phyloP scores from a whole-genome alignment of 1,139 yeast genomes.

The Kodamaea sp. region DNA sequence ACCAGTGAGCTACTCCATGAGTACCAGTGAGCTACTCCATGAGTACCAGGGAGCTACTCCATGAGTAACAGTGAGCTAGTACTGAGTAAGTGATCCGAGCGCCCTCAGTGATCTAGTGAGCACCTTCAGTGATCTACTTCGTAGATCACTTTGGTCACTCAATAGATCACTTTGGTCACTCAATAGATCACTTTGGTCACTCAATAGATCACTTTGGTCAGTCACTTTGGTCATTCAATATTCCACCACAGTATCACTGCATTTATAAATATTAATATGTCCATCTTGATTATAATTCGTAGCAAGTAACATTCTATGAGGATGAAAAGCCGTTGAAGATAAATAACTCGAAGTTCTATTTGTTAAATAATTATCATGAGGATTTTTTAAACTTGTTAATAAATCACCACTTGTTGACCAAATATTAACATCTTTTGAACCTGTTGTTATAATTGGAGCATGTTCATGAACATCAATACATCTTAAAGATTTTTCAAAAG shows the following conservation, averaged over 20 bases:
- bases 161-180: too few relatives aligned
- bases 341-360: slow-evolving; percentile 52
- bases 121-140: too few relatives aligned
- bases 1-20: too few relatives aligned
- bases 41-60: too few relatives aligned
- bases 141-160: too few relatives aligned
- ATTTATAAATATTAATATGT: slow-evolving; percentile 59
- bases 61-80: too few relatives aligned
- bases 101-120: too few relatives aligned
- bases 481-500: slow-evolving; percentile 62
- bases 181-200: too few relatives aligned
- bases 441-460: slow-evolving; percentile 89
- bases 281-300: slow-evolving; percentile 80
- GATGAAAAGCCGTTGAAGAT: slow-evolving; percentile 75
- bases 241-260: slow-evolving; percentile 40
- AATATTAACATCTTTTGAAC: slow-evolving; percentile 73
- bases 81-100: too few relatives aligned
- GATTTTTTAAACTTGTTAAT: slow-evolving; percentile 59
- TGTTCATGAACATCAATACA: slow-evolving; percentile 88
- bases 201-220: too few relatives aligned
- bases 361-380: slow-evolving; percentile 43
- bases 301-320: slow-evolving; percentile 92
- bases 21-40: too few relatives aligned
- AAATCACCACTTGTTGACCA: slow-evolving; percentile 86
- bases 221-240: slow-evolving; percentile 20